Base-by-base conservation (phyloP, 164 flowering plant genomes). In the Buxus sempervirens region DNA sequence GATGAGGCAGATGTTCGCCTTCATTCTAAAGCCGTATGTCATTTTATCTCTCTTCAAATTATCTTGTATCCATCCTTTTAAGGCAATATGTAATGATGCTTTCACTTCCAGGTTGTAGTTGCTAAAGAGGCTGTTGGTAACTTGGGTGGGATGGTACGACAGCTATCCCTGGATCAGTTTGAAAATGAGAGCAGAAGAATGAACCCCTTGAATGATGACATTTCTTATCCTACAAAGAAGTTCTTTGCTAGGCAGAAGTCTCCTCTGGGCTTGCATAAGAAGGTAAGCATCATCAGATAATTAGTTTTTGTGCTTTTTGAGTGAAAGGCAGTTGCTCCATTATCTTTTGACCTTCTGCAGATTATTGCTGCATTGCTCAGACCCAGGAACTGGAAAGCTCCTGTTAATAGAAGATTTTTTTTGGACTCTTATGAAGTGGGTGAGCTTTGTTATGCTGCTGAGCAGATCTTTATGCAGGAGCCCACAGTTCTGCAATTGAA, bases 171-270 rank as follows among this genome's bases (percentile, higher is more conserved):
- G 82, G 99, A 96, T 76, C 98, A 90, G 70, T 96, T 96, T 79
- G 98, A 96, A 83, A 93, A 96, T 84, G 99, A 96, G 78, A 90
- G 97, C 79, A 86, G 99, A 77, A 70, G 99, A 64, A 91, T 93
- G 88, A 70, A 75, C 73, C 98, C 99, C 2, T 18, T 70, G 63
- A 86, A 85, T 66, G 81, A 75, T 72, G 97, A 92, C 45, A 71
- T 70, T 59, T 70, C 93, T 53, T 74, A 84, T 76, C 79, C 89
- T 45, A 77, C 84, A 6, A 92, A 87, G 75, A 89, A 81, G 78
- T 83, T 86, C 16, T 68, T 66, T 76, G 73, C 83, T 51, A 84
- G 97, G 79, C 97, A 91, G 79, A 93, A 71, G 73, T 92, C 96
- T 36, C 96, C 97, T 63, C 85, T 85, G 77, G 97, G 98, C 21